Evolutionary conservation across 2,329 filamentous ascomycete species (phyloP).

Genomic region (Xylariaceae sp.): DNA sequence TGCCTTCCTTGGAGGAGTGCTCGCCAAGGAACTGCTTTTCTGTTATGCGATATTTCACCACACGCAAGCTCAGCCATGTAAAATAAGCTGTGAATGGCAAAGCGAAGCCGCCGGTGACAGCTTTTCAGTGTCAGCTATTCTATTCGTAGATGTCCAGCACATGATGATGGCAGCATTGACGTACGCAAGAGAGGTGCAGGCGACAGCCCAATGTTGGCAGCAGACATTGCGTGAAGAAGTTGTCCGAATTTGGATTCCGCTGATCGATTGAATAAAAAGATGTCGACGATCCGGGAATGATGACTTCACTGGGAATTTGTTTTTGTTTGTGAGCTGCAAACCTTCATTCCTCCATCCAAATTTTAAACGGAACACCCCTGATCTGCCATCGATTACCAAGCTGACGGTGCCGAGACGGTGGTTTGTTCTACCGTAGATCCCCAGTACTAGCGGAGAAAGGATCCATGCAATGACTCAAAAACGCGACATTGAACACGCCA

Average conservation of each 20-base stretch:
- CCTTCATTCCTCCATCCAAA: no score
- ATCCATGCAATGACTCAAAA: no score
- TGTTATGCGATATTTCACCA: conserved; percentile 25
- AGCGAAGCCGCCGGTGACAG: conserved; percentile 31
- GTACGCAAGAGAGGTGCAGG: background rate
- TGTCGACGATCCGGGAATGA: no score
- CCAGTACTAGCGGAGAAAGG: no score
- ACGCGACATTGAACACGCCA: no score
- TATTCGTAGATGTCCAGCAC: background rate
- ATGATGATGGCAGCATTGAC: background rate
- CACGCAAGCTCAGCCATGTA: conserved; percentile 28
- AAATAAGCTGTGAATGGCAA: conserved; percentile 34
- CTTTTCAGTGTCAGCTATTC: conserved; percentile 12
- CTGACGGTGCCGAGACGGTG: no score
- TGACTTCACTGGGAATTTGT: no score
- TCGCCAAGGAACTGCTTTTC: conserved; percentile 30
- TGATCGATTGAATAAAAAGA: background rate
- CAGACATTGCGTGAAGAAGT: conserved; percentile 5
- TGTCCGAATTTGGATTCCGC: background rate
- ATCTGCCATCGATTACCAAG: no score
- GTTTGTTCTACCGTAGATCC: no score
- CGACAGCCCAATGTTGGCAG: background rate
- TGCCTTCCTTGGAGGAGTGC: conserved; percentile 18
- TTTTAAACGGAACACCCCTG: no score
- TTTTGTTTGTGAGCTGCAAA: no score